Conservation (phyloP, 106 monocot genomes). For the Dendrobium chrysotoxum region DNA sequence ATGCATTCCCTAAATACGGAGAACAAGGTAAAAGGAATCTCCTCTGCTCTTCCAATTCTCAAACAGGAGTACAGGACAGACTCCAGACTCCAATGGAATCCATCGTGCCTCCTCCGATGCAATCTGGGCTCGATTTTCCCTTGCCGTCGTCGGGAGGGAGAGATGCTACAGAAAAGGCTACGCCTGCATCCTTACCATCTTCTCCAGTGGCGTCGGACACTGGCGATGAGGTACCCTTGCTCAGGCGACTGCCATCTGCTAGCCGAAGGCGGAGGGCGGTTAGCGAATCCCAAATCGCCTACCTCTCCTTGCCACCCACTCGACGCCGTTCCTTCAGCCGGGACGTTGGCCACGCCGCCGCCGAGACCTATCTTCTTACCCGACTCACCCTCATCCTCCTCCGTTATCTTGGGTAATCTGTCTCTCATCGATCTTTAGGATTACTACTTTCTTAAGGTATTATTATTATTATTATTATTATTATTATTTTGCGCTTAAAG, state of each 20-base stretch:
- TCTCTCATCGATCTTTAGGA: not conserved
- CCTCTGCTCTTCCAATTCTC: too few species aligned
- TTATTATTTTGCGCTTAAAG: not conserved
- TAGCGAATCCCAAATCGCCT: constrained; percentile 12
- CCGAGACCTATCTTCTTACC: constrained; percentile 83
- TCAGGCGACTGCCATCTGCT: not conserved
- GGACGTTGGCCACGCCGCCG: constrained; percentile 74
- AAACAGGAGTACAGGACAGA: too few species aligned
- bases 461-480: too few species aligned
- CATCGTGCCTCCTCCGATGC: not conserved
- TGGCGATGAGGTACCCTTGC: not conserved
- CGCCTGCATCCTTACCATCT: not conserved
- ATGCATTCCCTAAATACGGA: too few species aligned
- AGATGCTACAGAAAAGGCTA: not conserved
- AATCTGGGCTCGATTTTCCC: not conserved
- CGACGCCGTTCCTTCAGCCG: constrained; percentile 42
- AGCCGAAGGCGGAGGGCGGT: constrained; percentile 25
- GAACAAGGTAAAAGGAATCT: too few species aligned
- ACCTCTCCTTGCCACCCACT: not conserved
- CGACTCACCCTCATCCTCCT: constrained; percentile 46
- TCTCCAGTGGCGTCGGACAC: not conserved
- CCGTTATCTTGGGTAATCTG: constrained; percentile 14
- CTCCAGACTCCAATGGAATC: not conserved
- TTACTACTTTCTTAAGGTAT: too few species aligned
- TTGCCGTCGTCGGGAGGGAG: not conserved